Conservation (phyloP, 2,329 filamentous ascomycete species). For the Botrytis porri region DNA sequence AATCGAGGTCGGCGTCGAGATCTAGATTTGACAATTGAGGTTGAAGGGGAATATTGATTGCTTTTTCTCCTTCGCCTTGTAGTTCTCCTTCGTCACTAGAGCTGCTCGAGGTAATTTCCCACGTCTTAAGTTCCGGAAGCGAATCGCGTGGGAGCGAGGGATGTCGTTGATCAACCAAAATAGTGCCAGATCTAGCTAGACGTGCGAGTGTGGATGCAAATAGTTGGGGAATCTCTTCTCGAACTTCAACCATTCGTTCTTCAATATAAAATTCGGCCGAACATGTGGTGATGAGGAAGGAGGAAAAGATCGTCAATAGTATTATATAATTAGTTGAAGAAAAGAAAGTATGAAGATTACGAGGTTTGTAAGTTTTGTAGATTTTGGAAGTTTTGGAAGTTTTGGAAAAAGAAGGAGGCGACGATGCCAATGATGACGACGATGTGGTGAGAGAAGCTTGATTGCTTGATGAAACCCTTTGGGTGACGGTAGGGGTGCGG, state of each 20-base stretch:
- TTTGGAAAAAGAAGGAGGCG: not conserved
- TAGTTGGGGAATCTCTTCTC: constrained; percentile 22
- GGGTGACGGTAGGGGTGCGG: not conserved
- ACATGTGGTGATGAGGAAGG: constrained; percentile 31
- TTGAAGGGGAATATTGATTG: not conserved
- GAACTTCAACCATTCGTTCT: constrained; percentile 33
- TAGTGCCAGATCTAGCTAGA: constrained; percentile 34
- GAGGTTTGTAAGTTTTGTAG: not conserved
- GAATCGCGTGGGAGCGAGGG: constrained; percentile 23
- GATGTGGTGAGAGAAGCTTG: not conserved
- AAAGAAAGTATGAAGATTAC: constrained; percentile 20
- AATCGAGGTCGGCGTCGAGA: not conserved
- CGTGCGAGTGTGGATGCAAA: constrained; percentile 31
- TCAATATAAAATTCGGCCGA: constrained; percentile 26
- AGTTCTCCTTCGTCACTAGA: not conserved
- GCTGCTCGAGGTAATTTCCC: not conserved
- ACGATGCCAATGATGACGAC: not conserved
- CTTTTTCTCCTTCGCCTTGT: not conserved
- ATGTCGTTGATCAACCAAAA: constrained; percentile 36
- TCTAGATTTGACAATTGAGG: not conserved
- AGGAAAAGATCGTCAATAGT: constrained; percentile 26
- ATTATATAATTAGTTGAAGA: constrained; percentile 28
- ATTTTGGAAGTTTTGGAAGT: too few relatives aligned
- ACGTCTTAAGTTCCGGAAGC: not conserved
- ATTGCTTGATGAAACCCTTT: not conserved